Evolutionary conservation across 208 protist genomes (phyloP).

Genomic region (Acanthamoeba sp.): DNA sequence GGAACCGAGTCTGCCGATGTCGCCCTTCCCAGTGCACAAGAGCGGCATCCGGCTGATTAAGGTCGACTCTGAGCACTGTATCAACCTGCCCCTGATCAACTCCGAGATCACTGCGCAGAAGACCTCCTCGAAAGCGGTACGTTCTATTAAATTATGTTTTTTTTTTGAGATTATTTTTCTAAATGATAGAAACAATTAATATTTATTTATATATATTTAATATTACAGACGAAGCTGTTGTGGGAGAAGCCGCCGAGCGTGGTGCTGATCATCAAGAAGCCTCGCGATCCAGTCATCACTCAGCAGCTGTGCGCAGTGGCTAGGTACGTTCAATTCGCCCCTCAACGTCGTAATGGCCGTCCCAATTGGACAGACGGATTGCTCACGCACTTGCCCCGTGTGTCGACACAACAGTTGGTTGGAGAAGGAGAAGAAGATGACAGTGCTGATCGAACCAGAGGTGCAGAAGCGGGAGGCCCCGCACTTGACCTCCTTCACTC

Average conservation of each 20-base stretch:
- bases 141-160: neutral
- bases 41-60: slow-evolving; percentile 59
- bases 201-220: neutral
- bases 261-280: slow-evolving; percentile 87
- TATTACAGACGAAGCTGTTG: slow-evolving; percentile 71
- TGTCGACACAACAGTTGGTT: slow-evolving; percentile 66
- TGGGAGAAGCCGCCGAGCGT: slow-evolving; percentile 81
- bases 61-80: slow-evolving; percentile 38
- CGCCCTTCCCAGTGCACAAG: neutral
- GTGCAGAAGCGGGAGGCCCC: slow-evolving; percentile 64
- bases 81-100: slow-evolving; percentile 28
- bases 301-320: slow-evolving; percentile 28
- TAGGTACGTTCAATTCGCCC: neutral
- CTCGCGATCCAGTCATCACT: slow-evolving; percentile 74
- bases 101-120: slow-evolving; percentile 32
- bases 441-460: slow-evolving; percentile 45
- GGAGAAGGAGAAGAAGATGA: slow-evolving; percentile 64
- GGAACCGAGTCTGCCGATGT: neutral
- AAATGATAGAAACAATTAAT: no score
- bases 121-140: slow-evolving; percentile 60
- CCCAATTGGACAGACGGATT: no score
- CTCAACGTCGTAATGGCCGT: no score
- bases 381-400: no score
- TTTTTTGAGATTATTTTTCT: neutral
- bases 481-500: slow-evolving; percentile 43